Evolutionary conservation across 108 stramenopile genomes (phyloP), one percentile per base, ranked within the genome.

Genomic region (Discostella pseudostelligera): DNA sequence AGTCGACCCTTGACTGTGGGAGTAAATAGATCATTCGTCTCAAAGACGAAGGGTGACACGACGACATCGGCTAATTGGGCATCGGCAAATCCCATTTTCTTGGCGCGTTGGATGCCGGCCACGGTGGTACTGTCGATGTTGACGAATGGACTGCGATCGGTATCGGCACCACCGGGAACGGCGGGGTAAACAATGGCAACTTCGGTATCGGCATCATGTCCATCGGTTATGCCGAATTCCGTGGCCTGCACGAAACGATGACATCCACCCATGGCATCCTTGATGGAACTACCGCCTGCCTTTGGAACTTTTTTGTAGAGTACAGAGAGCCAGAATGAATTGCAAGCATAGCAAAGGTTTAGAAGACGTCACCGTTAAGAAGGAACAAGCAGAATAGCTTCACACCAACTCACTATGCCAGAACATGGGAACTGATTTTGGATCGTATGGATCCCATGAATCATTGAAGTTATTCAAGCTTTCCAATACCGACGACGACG

Each of bases 61-160:
- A 81, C 80, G 39, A 74, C 69, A 65, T 80, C 73, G n/a, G 83
- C 83, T 21, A 84, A 64, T 47, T 73, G 72, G 12, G 83, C 72
- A 53, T 81, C 77, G 9, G 83, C 80, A 70, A 84, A 84, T 21
- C 83, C 83, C 80, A 84, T 78, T 4, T 53, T 39, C 24, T 70
- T 77, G 42, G 83, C 83, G 10, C 83, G 47, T 59, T 69, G 65
- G 50, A 84, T 81, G 1, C 83, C 83, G 10, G 50, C 72, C 4
- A 75, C 77, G 11, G 83, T 84, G n/a, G 80, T 81, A n/a, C 72
- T 78, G 59, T 84, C 83, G 35, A 84, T 78, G 58, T 84, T 84
- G 12, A 84, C 83, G 56, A 84, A 84, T 0, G 83, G 83, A 19
- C 65, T 68, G 12, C 77, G 71, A 67, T 81, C 80, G 13, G 60